A percentile compares a stretch with the other conserved stretches of the same genome.
These are phyloP conservation scores for Nakazawaea ernobii DNA, from an alignment of 805 yeast species.

Conservation along the genomic window DNA sequence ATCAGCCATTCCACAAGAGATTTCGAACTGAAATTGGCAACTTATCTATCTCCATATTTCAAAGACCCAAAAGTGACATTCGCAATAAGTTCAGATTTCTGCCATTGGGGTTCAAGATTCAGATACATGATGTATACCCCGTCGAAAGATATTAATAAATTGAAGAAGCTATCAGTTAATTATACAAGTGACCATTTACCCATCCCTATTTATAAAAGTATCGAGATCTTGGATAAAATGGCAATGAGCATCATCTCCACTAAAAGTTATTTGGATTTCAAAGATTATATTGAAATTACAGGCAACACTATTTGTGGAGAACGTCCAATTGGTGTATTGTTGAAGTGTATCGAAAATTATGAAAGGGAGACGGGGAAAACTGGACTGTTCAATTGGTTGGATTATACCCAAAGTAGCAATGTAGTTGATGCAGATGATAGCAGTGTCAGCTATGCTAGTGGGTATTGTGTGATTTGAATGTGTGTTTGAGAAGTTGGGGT, in stretches of 20 bases:
- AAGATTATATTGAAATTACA: conserved; percentile 57
- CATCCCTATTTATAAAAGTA: conserved; percentile 61
- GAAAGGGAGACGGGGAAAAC: conserved; percentile 15
- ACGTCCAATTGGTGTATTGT: conserved; percentile 65
- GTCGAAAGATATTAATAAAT: conserved; percentile 21
- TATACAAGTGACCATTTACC: neutral
- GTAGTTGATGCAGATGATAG: conserved; percentile 49
- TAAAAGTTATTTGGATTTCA: conserved; percentile 60
- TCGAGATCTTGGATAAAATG: conserved; percentile 61
- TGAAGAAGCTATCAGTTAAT: conserved; percentile 9
- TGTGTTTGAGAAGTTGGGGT: neutral
- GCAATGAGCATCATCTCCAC: conserved; percentile 61
- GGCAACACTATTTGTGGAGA: conserved; percentile 94
- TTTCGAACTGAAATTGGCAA: conserved; percentile 40
- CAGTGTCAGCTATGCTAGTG: conserved; percentile 91
- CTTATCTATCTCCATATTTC: conserved; percentile 46
- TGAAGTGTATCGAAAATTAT: conserved; percentile 44
- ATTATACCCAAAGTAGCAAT: conserved; percentile 70
- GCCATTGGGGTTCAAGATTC: conserved; percentile 86
- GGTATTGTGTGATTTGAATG: conserved; percentile 29
- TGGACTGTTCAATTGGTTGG: conserved; percentile 58
- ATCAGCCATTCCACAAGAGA: conserved; percentile 54
- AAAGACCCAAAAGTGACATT: conserved; percentile 55
- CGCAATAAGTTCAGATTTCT: conserved; percentile 84
- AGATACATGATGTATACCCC: conserved; percentile 49